phyloP scores from a whole-genome alignment of 2,329 filamentous ascomycete genomes.

The Xylariaceae sp. region DNA sequence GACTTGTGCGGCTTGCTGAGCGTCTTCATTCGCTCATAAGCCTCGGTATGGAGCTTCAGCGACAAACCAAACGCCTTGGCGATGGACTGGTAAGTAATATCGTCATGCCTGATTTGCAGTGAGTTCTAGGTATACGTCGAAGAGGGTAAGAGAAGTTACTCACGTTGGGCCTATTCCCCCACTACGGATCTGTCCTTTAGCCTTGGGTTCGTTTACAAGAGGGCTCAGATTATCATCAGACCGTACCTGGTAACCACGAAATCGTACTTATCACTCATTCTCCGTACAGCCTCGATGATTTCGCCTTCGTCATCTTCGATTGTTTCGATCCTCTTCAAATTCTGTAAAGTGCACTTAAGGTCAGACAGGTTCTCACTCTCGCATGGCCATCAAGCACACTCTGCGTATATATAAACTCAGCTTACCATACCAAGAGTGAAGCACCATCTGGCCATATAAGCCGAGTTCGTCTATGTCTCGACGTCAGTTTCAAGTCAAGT shows the following conservation, averaged over 20 bases:
- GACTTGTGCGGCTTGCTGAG: slow-evolving; percentile 76
- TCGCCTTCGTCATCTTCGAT: slow-evolving; percentile 91
- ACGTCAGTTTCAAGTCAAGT: slow-evolving; percentile 14
- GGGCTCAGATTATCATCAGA: not conserved
- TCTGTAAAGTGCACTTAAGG: slow-evolving; percentile 46
- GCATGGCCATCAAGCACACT: not conserved
- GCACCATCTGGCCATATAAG: slow-evolving; percentile 70
- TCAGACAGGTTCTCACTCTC: slow-evolving; percentile 8
- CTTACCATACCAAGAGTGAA: slow-evolving; percentile 66
- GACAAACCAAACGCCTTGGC: slow-evolving; percentile 84
- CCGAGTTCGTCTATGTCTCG: slow-evolving; percentile 64
- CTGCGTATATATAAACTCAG: not conserved
- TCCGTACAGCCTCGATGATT: slow-evolving; percentile 83
- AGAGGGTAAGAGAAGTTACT: slow-evolving; percentile 43
- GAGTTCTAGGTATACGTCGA: slow-evolving; percentile 21
- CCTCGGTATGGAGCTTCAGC: slow-evolving; percentile 77
- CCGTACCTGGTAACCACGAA: slow-evolving; percentile 83
- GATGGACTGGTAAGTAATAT: slow-evolving; percentile 95
- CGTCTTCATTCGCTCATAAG: slow-evolving; percentile 82
- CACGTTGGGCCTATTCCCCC: slow-evolving; percentile 96
- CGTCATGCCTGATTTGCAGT: slow-evolving; percentile 75
- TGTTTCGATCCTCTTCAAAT: slow-evolving; percentile 86
- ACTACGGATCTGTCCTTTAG: slow-evolving; percentile 46
- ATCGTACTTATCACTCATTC: slow-evolving; percentile 91
- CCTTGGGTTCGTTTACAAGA: not conserved